These are phyloP conservation scores for Diplodia seriata DNA, from an alignment of 2,329 filamentous ascomycete genomes.

Conservation along the genomic window DNA sequence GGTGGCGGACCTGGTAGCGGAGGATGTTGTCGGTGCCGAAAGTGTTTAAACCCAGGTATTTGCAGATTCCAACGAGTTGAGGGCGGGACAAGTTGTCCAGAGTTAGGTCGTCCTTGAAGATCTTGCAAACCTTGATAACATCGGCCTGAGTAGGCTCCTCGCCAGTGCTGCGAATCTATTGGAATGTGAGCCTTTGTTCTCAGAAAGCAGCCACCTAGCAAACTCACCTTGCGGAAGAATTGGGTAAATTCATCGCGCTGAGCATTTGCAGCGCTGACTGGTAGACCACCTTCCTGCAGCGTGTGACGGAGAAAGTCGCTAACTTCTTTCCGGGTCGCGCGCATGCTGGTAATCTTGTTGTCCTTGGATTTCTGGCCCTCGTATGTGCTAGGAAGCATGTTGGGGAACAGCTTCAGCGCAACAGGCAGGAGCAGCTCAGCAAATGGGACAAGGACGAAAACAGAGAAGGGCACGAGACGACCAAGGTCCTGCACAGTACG, in stretches of 20 bases:
- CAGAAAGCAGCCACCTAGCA: no score
- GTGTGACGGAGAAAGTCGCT: constrained; percentile 89
- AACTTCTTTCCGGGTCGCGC: constrained; percentile 90
- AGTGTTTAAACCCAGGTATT: constrained; percentile 96
- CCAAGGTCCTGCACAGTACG: constrained; percentile 93
- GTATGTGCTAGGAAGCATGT: constrained; percentile 95
- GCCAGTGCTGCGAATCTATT: constrained; percentile 73
- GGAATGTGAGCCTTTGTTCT: constrained; percentile 33
- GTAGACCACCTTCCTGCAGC: constrained; percentile 89
- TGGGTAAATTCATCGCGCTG: constrained; percentile 93
- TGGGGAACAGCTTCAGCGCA: constrained; percentile 93
- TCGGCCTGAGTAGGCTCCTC: constrained; percentile 87
- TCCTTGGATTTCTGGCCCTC: constrained; percentile 92
- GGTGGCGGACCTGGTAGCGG: constrained; percentile 93
- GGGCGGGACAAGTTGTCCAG: constrained; percentile 95
- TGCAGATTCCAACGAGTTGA: constrained; percentile 96
- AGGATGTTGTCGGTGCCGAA: constrained; percentile 98
- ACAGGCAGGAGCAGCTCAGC: constrained; percentile 91
- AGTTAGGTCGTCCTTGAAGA: constrained; percentile 97
- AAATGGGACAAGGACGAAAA: constrained; percentile 96
- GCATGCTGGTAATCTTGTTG: constrained; percentile 79
- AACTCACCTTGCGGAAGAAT: constrained; percentile 89
- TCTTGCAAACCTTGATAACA: constrained; percentile 98
- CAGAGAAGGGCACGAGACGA: constrained; percentile 91
- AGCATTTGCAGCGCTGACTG: constrained; percentile 80